Percentiles rank a stretch among this genome's conserved stretches.
phyloP scores from a whole-genome alignment of 495 filamentous ascomycete genomes.

The Glutinoglossum americanum region DNA sequence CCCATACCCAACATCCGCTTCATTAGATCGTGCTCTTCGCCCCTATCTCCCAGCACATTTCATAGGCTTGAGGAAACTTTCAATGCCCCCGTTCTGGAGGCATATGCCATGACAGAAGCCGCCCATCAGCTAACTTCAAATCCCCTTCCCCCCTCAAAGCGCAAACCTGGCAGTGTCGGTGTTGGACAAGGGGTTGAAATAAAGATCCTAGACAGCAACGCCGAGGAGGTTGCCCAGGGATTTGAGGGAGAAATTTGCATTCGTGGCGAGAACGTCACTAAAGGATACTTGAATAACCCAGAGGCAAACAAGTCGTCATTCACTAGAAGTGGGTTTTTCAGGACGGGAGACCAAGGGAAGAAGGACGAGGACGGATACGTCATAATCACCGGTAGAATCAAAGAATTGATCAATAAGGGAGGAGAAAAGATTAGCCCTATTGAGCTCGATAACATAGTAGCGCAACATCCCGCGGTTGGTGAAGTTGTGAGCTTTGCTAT shows the following conservation, averaged over 20 bases:
- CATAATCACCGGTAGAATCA: constrained; percentile 21
- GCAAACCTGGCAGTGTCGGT: constrained; percentile 60
- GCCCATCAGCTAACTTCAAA: constrained; percentile 82
- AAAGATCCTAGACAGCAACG: constrained; percentile 44
- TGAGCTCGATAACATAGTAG: constrained; percentile 59
- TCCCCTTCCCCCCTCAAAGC: constrained; percentile 48
- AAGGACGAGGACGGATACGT: constrained; percentile 32
- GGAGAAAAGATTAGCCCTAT: constrained; percentile 36
- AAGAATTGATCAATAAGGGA: constrained; percentile 23
- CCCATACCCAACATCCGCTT: constrained; percentile 56
- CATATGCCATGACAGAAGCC: constrained; percentile 83
- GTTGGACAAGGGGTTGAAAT: constrained; percentile 65
- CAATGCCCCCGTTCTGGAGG: constrained; percentile 62
- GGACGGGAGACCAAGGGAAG: constrained; percentile 67
- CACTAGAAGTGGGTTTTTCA: constrained; percentile 49
- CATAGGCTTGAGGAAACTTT: constrained; percentile 49
- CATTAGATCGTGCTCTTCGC: constrained; percentile 70
- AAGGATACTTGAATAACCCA: constrained; percentile 64
- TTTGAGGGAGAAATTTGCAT: constrained; percentile 62
- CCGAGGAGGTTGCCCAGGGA: constrained; percentile 35
- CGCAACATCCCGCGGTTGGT: constrained; percentile 40
- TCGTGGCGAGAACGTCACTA: constrained; percentile 56
- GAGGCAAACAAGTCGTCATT: constrained; percentile 49
- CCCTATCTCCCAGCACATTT: constrained; percentile 55
- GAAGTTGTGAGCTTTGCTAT: constrained; percentile 72